Evolutionary conservation across 345 rosid genomes (phyloP), one percentile per base, ranked within the genome.

Genomic region (Hypericum perforatum): DNA sequence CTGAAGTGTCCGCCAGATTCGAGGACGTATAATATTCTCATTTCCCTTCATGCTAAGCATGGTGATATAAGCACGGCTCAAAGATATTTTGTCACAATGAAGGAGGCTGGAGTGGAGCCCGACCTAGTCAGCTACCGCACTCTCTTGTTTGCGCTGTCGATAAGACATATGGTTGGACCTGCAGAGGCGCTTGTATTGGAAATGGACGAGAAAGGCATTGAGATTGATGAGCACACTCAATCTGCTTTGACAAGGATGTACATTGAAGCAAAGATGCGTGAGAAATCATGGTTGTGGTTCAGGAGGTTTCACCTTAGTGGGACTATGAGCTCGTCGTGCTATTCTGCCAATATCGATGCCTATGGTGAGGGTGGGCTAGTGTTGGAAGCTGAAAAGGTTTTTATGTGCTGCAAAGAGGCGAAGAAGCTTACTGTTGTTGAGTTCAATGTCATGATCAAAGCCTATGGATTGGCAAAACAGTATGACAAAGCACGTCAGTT

Each of bases 361-460:
- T 88, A 76, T 66, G 90, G 95, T 44, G 88, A 85, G 73, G 73
- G 82, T 49, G 82, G 94, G 12, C 72, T 75, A 67, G 54, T 67
- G 58, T 39, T 56, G 15, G 88, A 81, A 62, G 95, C 89, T 2
- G 89, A 86, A 56, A 76, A 62, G 46, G 82, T 73, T 56, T 86
- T 83, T 45, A 38, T 56, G 14, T 82, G 84, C 63, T 78, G 88
- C 65, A 75, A 65, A 67, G 82, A 79, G 69, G 60, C 41, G 51
- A 76, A 68, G 52, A 76, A 64, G 61, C 76, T 78, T 38, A 79
- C 78, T 37, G 86, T 85, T 55, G 73, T 78, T 37, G 86, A 67
- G 74, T 78, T 72, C 65, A 92, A 92, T 63, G 95, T 81, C 69
- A 88, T 80, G 90, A 76, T 88, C 43, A 92, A 88, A 81, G 94